Conservation (phyloP, 2,329 filamentous ascomycete genomes). For the Fusarium sp. region DNA sequence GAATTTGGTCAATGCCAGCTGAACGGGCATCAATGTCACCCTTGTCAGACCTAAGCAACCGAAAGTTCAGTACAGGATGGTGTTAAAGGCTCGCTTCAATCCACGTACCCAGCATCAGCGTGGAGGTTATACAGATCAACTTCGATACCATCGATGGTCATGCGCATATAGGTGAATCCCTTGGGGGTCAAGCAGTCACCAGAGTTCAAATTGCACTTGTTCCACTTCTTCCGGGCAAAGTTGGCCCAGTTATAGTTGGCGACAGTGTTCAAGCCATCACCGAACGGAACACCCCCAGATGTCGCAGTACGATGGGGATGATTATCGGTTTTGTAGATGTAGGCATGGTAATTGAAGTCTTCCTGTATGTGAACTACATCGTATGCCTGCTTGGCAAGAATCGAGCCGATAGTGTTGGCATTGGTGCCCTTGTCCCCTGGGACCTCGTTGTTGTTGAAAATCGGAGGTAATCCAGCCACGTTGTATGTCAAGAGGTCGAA, state of each 20-base stretch:
- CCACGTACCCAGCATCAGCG: conserved; percentile 52
- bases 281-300: conserved; percentile 73
- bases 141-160: conserved; percentile 65
- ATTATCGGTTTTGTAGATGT: conserved; percentile 70
- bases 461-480: conserved; percentile 68
- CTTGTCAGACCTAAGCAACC: background rate
- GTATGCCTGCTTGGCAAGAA: conserved; percentile 68
- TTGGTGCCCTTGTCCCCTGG: conserved; percentile 72
- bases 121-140: conserved; percentile 56
- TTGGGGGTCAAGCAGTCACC: conserved; percentile 77
- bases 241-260: conserved; percentile 67
- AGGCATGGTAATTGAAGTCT: conserved; percentile 77
- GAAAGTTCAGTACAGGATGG: background rate
- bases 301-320: conserved; percentile 73
- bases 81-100: background rate
- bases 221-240: conserved; percentile 70
- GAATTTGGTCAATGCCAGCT: conserved; percentile 70
- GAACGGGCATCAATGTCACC: conserved; percentile 67
- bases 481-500: conserved; percentile 69
- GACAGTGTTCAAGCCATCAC: conserved; percentile 73
- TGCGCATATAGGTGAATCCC: conserved; percentile 76
- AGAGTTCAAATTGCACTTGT: conserved; percentile 66
- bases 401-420: conserved; percentile 65
- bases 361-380: conserved; percentile 76
- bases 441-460: conserved; percentile 70